Evolutionary conservation across 768 basidiomycete species (phyloP), one percentile per base, ranked within the genome.

Genomic region (Suillus alpinus): DNA sequence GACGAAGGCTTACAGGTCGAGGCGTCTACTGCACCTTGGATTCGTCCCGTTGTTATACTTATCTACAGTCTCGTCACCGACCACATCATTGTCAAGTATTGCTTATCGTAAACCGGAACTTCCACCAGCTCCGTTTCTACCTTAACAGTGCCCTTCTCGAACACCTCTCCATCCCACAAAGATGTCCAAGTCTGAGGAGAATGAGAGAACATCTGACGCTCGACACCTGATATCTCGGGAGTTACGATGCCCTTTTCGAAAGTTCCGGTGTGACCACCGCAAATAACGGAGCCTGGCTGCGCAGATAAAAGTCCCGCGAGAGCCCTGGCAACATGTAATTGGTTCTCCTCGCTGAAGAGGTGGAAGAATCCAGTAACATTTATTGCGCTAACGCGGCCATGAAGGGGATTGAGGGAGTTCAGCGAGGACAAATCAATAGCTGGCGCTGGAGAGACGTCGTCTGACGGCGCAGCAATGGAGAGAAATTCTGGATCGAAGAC

Each of bases 311-410:
- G 61, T 0, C 70, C 67, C 0, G 67, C 76, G 0, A 75, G 40
- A 3, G 65, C 66, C 39, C 56, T 64, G 18, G 75, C 76, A 20
- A 74, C 47, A 6, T 61, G 44, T 7, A 61, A 31, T 31, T 77
- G 75, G 31, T 72, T 66, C 6, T 63, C 67, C 52, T 75, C 69
- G 0, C 65, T 60, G 58, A 77, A 76, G 0, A 74, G 44, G 69
- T 75, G 74, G 63, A 87, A 85, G 64, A 87, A 76, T 13, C 78
- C 72, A 2, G 78, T 77, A 1, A 79, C 79, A 59, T 83, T 78
- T 43, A 87, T 81, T 5, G 75, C 49, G 10, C 83, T 77, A 50
- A 85, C 72, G 32, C 75, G 81, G 0, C 82, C 82, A 44, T 68
- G 78, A 4, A 86, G 73, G 0, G 80, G 78, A 18, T 71, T 82